phyloP scores from a whole-genome alignment of 2,329 filamentous ascomycete genomes.

The Endoconidiophora polonica region DNA sequence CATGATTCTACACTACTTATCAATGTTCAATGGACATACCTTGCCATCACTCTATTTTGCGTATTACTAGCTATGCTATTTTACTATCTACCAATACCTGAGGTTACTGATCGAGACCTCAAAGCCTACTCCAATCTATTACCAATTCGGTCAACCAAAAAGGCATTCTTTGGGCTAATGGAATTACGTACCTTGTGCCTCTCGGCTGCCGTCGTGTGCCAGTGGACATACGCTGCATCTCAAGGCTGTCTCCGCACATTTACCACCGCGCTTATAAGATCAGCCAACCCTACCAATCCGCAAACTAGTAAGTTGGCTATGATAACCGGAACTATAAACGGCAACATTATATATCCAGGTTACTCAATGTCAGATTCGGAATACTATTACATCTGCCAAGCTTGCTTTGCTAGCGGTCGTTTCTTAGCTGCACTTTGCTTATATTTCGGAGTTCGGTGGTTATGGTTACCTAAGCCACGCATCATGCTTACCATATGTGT shows the following conservation, averaged over 20 bases:
- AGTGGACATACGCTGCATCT: constrained; percentile 64
- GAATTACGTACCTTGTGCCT: constrained; percentile 41
- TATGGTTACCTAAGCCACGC: constrained; percentile 44
- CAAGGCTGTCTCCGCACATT: constrained; percentile 51
- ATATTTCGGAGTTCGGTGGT: constrained; percentile 32
- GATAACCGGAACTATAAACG: constrained; percentile 16
- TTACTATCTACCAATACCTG: constrained; percentile 50
- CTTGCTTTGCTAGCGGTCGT: constrained; percentile 55
- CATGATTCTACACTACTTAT: constrained; percentile 36
- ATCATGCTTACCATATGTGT: constrained; percentile 44
- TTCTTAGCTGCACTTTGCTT: constrained; percentile 52
- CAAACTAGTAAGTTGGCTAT: constrained; percentile 24
- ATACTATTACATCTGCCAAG: constrained; percentile 56
- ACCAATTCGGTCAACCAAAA: constrained; percentile 33
- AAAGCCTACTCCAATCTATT: constrained; percentile 30
- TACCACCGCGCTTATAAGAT: constrained; percentile 35
- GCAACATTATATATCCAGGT: constrained; percentile 19
- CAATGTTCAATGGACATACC: constrained; percentile 70
- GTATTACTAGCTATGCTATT: constrained; percentile 53
- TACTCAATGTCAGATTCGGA: constrained; percentile 41
- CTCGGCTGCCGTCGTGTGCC: constrained; percentile 54
- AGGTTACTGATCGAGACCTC: constrained; percentile 39
- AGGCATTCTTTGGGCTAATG: constrained; percentile 28
- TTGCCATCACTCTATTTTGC: constrained; percentile 62
- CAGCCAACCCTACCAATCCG: constrained; percentile 20